Conservation (phyloP, 768 basidiomycete genomes). For the Crassisporium funariophilum region DNA sequence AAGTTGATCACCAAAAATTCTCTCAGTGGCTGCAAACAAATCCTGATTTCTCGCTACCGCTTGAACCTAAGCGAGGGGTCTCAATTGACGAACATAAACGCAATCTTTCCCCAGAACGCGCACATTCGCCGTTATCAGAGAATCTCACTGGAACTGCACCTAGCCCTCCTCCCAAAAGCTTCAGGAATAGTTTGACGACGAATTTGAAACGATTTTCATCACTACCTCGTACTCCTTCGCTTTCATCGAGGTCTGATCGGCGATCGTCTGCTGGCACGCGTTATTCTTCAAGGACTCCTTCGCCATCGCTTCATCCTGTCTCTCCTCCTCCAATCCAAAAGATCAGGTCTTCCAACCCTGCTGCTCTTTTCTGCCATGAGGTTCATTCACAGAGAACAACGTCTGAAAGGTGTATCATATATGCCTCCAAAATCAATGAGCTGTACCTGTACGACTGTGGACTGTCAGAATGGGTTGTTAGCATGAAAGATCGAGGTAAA, state of each 20-base stretch:
- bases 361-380: conserved; percentile 74
- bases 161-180: conserved; percentile 53
- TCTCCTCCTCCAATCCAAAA: conserved; percentile 24
- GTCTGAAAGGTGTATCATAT: conserved; percentile 69
- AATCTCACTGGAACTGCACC: conserved; percentile 30
- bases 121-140: conserved; percentile 20
- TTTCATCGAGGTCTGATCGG: conserved; percentile 43
- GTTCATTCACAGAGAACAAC: conserved; percentile 55
- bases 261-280: conserved; percentile 36
- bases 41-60: conserved; percentile 16
- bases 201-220: conserved; percentile 54
- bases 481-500: conserved; percentile 58
- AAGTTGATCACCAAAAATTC: conserved; percentile 28
- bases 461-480: conserved; percentile 71
- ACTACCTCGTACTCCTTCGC: conserved; percentile 68
- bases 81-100: conserved; percentile 23
- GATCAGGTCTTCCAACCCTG: conserved; percentile 43
- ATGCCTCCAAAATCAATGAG: conserved; percentile 84
- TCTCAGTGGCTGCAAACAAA: conserved; percentile 29
- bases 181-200: conserved; percentile 48
- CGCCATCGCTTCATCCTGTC: conserved; percentile 31
- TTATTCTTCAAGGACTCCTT: conserved; percentile 39
- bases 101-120: conserved; percentile 10
- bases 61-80: conserved; percentile 16
- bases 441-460: conserved; percentile 76